Evolutionary conservation across 2,329 filamentous ascomycete genomes (phyloP), one percentile per base, ranked within the genome.

Genomic region (Fonsecaea erecta): DNA sequence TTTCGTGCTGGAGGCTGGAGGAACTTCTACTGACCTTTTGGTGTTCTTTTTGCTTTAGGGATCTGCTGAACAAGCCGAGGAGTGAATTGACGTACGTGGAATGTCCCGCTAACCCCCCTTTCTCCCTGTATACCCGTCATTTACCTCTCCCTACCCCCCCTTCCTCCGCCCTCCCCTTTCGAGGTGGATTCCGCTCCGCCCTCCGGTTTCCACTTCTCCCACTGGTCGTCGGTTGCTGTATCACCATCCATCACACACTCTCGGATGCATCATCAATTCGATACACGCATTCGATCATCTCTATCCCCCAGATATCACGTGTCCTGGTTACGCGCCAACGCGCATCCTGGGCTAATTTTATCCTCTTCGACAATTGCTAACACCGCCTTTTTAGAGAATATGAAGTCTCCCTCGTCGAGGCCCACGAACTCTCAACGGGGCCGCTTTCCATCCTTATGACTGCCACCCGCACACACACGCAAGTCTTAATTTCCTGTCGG

Each of bases 401-500:
- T 81, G 93, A 97, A 80, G 90, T 97, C 72, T 88, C 90, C 60
- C 88, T 93, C 69, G 84, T 90, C 72, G 90, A 92, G 78, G 89
- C 91, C 75, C 88, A 93, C 77, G 90, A 93, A 79, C 88, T 93
- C 78, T 90, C 87, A 69, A 87, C 88, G 43, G 91, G 91, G 2
- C 91, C 91, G 8, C 85, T 98, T 52, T 97, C 93, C 4, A 95
- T 99, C 75, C 91, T 99, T 67, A 94, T 98, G 82, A 97, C 95
- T 65, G 95, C 95, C 70, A 95, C 97, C 64, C 91, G 93, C 77
- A 91, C 90, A 71, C 94, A 97, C 83, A 91, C 90, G 51, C 95
- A 98, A 81, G 94, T 99, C 68, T 88, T 99, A 71, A 97, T 99
- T 76, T 97, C 92, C 61, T 94, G 94, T 82, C 93, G 95, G 71